Evolutionary conservation across 306 rosid genomes (phyloP).

Genomic region (Leucaena leucocephala): DNA sequence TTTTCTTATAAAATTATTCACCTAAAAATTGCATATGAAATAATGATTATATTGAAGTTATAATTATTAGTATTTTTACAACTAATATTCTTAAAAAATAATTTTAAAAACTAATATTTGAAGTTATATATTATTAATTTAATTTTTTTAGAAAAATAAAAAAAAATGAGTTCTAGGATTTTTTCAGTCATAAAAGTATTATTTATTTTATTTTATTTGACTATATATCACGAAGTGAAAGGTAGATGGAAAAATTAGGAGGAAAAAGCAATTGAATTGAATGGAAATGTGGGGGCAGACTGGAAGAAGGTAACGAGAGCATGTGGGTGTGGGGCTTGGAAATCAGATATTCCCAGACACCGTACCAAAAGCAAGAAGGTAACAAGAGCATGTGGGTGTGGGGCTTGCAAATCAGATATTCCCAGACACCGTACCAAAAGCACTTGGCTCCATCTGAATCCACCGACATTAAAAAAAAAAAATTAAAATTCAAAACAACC

Average conservation of each 20-base stretch:
- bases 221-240: not conserved
- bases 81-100: too few species aligned
- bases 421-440: not conserved
- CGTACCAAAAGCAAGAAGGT: too few species aligned
- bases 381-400: too few species aligned
- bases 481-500: not conserved
- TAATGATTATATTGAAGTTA: too few species aligned
- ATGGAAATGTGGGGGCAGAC: not conserved
- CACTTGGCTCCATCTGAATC: not conserved
- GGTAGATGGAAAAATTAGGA: not conserved
- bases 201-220: not conserved
- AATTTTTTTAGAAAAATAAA: too few species aligned
- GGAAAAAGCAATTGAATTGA: not conserved
- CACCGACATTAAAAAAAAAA: not conserved
- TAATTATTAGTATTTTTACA: too few species aligned
- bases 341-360: constrained; percentile 18
- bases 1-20: too few species aligned
- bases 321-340: constrained; percentile 34
- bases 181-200: too few species aligned
- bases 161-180: too few species aligned
- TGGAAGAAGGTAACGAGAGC: constrained; percentile 20
- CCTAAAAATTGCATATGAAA: not conserved
- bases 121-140: too few species aligned
- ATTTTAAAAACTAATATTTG: not conserved
- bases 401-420: too few species aligned